Evolutionary conservation across 129 eudicot genomes (phyloP), one percentile per base, ranked within the genome.

Genomic region (Saposhnikovia divaricata): DNA sequence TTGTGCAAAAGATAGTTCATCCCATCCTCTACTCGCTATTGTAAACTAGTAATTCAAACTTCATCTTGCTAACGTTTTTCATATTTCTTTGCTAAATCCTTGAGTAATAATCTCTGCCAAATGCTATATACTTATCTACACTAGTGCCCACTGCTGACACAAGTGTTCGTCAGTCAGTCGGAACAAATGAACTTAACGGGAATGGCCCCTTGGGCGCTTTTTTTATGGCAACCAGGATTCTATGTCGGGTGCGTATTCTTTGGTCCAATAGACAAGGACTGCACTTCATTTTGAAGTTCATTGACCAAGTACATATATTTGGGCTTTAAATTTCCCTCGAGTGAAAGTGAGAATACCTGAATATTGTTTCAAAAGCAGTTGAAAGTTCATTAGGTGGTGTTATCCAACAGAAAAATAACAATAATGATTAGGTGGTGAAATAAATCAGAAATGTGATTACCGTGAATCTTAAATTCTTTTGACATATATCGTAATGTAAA

Each of bases 121-220:
- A 95, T 28, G 88, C 98, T 77, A 95, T 69, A 82, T 95, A 95
- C 80, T 90, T 90, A 80, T 95, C 97, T 68, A 92, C 70, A 78
- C 90, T 92, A 76, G 96, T 6, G 98, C 97, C 98, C 98, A 95
- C 72, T 95, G 92, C 87, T 88, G 94, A 84, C 98, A 95, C 80
- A 95, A 95, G 78, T 81, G 81, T 85, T 92, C 98, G n/a, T n/a
- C n/a, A n/a, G 79, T 95, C 98, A 28, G 92, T 89, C 78, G 97
- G 98, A 76, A 95, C 90, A 39, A 95, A 86, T 77, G 96, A 89
- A 83, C 97, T 85, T 74, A 95, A 85, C 43, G 98, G 97, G 85
- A 95, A 95, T 31, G 97, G 98, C 37, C 98, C 97, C 78, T 85
- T 86, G 4, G 97, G 98, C 66, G 97, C 97, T 85, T 90, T 95